Conservation (phyloP, 1,284 basidiomycete genomes). For the Leccinum holopus region DNA sequence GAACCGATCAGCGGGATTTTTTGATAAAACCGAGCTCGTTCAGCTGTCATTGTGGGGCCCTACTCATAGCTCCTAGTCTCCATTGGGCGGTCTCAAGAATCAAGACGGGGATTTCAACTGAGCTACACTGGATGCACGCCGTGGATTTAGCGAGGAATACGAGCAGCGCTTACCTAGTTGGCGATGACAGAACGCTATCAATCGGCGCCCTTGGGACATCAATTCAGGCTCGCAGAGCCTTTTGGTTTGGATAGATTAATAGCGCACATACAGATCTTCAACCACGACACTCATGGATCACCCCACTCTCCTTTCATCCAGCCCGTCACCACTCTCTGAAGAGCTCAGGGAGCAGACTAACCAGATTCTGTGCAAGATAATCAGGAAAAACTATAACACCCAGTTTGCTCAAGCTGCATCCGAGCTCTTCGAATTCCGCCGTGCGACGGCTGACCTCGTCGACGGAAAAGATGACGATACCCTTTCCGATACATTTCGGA, state of each 20-base stretch:
- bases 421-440: conserved; percentile 6
- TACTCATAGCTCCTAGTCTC: not conserved
- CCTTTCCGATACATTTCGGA: conserved; percentile 1
- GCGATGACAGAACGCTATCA: not conserved
- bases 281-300: not conserved
- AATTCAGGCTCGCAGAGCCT: not conserved
- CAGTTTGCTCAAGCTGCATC: conserved; percentile 2
- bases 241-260: not conserved
- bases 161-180: not conserved
- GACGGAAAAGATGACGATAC: not conserved
- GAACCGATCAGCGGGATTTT: not conserved
- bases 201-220: not conserved
- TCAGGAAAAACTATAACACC: conserved; percentile 6
- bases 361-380: not conserved
- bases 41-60: not conserved
- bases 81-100: not conserved
- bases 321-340: not conserved
- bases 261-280: not conserved
- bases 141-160: not conserved
- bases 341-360: not conserved
- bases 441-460: not conserved
- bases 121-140: not conserved
- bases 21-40: not conserved
- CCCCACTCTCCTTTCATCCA: not conserved
- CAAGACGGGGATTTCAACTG: not conserved